These are phyloP conservation scores for Copromyces sp. DNA, from an alignment of 495 filamentous ascomycete genomes.

Conservation along the genomic window DNA sequence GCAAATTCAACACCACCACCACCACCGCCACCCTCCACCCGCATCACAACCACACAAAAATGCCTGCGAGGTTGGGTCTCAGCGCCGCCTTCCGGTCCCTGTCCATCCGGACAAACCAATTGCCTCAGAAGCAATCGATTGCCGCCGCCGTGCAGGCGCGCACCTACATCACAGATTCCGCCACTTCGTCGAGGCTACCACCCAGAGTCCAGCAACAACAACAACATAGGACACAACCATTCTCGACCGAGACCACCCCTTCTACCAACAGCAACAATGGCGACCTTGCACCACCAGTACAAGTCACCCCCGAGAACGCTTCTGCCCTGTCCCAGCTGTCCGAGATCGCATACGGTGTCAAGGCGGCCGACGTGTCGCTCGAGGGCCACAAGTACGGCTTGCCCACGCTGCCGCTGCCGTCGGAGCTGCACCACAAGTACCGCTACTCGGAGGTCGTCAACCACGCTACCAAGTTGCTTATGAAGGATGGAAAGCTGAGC, in stretches of 20 bases:
- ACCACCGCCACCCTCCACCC: constrained; percentile 1
- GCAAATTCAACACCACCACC: background rate
- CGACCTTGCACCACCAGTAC: constrained; percentile 15
- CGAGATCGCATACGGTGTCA: constrained; percentile 22
- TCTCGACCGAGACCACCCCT: constrained; percentile 2
- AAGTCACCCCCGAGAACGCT: constrained; percentile 19
- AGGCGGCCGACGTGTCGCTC: constrained; percentile 15
- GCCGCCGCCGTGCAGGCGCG: constrained; percentile 38
- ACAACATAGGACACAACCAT: background rate
- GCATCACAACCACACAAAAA: constrained; percentile 13
- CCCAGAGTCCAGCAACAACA: background rate
- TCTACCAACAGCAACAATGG: constrained; percentile 1
- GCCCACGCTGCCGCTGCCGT: constrained; percentile 54
- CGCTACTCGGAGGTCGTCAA: constrained; percentile 73
- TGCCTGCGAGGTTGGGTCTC: constrained; percentile 43
- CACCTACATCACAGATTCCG: constrained; percentile 13
- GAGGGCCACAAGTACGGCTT: constrained; percentile 65
- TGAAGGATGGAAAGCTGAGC: constrained; percentile 79
- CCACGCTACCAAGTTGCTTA: constrained; percentile 82
- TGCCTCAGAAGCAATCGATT: constrained; percentile 61
- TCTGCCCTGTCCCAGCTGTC: constrained; percentile 27
- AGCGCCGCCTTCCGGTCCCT: constrained; percentile 35
- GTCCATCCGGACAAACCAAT: constrained; percentile 30
- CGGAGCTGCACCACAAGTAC: constrained; percentile 53
- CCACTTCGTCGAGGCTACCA: constrained; percentile 3